Base-by-base conservation (phyloP, 768 basidiomycete genomes). In the Tephrocybe sp. region DNA sequence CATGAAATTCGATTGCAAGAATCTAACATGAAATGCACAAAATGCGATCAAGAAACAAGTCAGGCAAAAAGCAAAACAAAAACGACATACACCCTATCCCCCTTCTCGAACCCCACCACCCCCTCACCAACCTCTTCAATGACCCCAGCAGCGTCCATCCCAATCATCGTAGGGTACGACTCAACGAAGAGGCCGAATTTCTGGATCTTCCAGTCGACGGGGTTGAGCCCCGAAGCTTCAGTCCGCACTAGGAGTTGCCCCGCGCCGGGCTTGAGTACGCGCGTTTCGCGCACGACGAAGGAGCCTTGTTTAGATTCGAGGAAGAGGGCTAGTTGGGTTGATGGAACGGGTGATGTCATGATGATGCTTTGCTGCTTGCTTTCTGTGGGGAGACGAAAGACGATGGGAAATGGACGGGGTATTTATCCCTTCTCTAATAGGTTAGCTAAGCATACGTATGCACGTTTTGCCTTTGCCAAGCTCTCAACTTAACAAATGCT, bases 131-230 rank as follows among this genome's bases (percentile, higher is more conserved):
- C 65, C 33, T 67, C 70, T 19, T 71, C 74, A 6, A 83, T 73
- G 0, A 73, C 70, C 2, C 83, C 83, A 30, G 81, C 73, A 34
- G 68, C 66, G 48, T 83, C 81, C 6, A 60, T 63, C 0, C 82
- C 82, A 0, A 76, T 49, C 1, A 81, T 63, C 7, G 72, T 70
- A 9, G 77, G 81, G 54, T 65, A 81, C 4, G 30, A n/a, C n/a
- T 72, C 66, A 38, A 73, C 60, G 48, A 71, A 71, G 26, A 68
- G 54, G 1, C 68, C 71, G 43, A 64, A 65, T 43, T 63, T 70
- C 51, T 75, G 76, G 17, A 78, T 66, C 59, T 77, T 79, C 62
- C 77, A 77, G 54, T 83, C 82, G 43, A 72, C 50, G 12, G 79
- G 79, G 59, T 80, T 78, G 5, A 81, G 66, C 2, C 67, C 73